Evolutionary conservation across 2,329 filamentous ascomycete species (phyloP), one percentile per base, ranked within the genome.

Genomic region (Neocucurbitaria cava): DNA sequence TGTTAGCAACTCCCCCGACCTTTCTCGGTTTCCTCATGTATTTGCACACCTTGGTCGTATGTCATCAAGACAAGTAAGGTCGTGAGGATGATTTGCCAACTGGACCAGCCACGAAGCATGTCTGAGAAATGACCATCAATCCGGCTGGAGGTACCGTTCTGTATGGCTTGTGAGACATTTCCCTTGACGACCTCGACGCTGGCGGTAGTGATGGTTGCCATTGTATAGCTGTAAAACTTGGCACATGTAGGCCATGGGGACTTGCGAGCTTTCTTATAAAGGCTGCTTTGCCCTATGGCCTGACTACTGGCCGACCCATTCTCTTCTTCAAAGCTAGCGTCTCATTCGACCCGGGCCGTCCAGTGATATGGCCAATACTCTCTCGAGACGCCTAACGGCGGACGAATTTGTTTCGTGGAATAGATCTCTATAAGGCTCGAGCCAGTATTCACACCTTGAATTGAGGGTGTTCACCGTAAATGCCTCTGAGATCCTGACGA

Each of bases 21-120:
- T 5, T 11, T n/a, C 6, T 15, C 2, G 3, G 10, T 7, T n/a
- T 24, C 20, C 11, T 26, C 5, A 21, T 15, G 2, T 2, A 2
- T 28, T 21, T 6, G 15, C 90, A 75, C 81, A 96, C 93, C 81
- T 81, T 97, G 93, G 78, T 97, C 93, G 76, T 96, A 97, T 58
- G 87, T 85, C 52, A 96, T 85, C 49, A 89, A 85, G 8, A 89
- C 69, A 30, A 89, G 80, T 52, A 96, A 72, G 46, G 93, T 51
- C n/a, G 91, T 92, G 65, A 93, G 73, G 41, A 89, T 66, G 61
- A 91, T 81, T 59, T 87, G 87, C 82, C 85, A 88, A 76, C 17
- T 11, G 2, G 28, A 31, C 55, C 55, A 51, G 9, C 42, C n/a
- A 21, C 18, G 24, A 8, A 41, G 30, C 3, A 41, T 20, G 21